These are phyloP conservation scores for Citrus glauca DNA, from an alignment of 345 rosid species.

Conservation along the genomic window DNA sequence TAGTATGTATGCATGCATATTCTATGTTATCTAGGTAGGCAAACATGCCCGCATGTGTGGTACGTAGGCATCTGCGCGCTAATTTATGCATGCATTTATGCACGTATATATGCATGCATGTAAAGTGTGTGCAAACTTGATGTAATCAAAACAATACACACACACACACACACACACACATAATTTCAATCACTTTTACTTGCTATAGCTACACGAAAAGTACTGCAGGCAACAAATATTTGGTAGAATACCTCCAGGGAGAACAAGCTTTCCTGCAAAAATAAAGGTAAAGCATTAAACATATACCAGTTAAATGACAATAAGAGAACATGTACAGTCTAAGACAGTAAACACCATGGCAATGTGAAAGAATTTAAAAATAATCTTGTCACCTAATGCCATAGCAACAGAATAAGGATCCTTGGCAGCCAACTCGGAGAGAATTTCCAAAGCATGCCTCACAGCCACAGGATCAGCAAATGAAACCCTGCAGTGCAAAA, in stretches of 20 bases:
- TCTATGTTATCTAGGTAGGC: background rate
- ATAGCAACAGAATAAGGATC: conserved; percentile 96
- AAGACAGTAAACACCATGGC: background rate
- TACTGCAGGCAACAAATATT: background rate
- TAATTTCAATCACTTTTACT: background rate
- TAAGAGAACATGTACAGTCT: background rate
- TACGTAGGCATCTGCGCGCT: background rate
- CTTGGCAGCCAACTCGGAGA: conserved; percentile 74
- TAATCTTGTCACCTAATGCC: conserved; percentile 66
- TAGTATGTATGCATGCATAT: too few relatives aligned
- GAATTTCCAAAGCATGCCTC: conserved; percentile 91
- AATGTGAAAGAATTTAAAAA: background rate
- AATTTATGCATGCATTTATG: background rate
- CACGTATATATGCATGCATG: background rate
- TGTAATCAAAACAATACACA: too few relatives aligned
- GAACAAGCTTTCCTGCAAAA: conserved; percentile 80
- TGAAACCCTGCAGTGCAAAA: conserved; percentile 56
- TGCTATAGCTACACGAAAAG: background rate
- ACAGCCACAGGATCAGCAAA: conserved; percentile 99
- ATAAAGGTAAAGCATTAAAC: conserved; percentile 21
- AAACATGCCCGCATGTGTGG: background rate
- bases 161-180: too few relatives aligned
- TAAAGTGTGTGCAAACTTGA: background rate
- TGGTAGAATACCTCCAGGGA: conserved; percentile 69
- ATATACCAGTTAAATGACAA: background rate